phyloP scores from a whole-genome alignment of 208 protist species.

The Wallacemonas rigidus region DNA sequence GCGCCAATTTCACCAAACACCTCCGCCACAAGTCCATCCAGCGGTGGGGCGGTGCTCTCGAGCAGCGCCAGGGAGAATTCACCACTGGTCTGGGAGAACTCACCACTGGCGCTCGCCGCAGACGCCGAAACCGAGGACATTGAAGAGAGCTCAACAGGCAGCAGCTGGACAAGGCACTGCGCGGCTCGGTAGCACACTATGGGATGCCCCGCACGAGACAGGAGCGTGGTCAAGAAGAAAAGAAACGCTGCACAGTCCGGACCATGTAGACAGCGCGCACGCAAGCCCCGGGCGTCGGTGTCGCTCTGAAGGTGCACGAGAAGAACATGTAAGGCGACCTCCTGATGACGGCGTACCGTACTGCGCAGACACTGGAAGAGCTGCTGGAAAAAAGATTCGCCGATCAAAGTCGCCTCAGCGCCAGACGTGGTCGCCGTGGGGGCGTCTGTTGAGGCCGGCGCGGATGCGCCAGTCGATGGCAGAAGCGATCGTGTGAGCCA shows the following conservation, averaged over 20 bases:
- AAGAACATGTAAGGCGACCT: conserved; percentile 43
- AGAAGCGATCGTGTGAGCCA: background rate
- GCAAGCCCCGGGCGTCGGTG: conserved; percentile 20
- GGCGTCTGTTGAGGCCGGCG: background rate
- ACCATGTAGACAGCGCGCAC: conserved; percentile 47
- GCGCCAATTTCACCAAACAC: conserved; percentile 42
- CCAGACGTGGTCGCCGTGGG: background rate
- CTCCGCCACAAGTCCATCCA: conserved; percentile 23
- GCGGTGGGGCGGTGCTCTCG: background rate
- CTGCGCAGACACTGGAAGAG: conserved; percentile 53
- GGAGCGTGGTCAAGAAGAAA: conserved; percentile 41
- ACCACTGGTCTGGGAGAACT: too few relatives aligned
- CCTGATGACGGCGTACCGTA: conserved; percentile 55
- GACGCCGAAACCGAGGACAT: too few relatives aligned
- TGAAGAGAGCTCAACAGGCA: conserved; percentile 6
- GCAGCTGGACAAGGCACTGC: conserved; percentile 40
- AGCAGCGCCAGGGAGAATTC: background rate
- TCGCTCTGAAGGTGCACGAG: conserved; percentile 29
- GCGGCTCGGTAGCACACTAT: conserved; percentile 28
- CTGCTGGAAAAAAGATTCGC: conserved; percentile 48
- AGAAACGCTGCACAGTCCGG: conserved; percentile 48
- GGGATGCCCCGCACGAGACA: conserved; percentile 37
- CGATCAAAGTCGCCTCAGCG: background rate
- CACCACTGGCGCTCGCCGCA: too few relatives aligned
- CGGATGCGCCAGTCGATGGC: background rate